Evolutionary conservation across 768 basidiomycete species (phyloP).

Genomic region (Brasilioporus rufonigricans): DNA sequence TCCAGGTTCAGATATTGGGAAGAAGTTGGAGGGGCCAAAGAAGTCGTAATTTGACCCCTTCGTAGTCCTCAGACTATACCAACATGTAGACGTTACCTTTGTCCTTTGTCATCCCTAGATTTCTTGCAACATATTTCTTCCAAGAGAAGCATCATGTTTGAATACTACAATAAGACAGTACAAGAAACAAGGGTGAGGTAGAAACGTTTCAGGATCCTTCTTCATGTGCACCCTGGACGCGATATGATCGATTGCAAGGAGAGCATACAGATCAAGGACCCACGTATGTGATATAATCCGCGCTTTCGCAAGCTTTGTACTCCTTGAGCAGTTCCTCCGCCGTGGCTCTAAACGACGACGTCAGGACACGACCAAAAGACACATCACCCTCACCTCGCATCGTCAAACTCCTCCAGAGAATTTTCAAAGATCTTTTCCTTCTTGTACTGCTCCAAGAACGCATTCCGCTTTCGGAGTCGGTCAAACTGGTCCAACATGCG

Average conservation of each 20-base stretch:
- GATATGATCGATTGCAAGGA: background rate
- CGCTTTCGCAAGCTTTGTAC: slow-evolving; percentile 94
- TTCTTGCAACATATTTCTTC: slow-evolving; percentile 22
- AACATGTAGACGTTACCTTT: slow-evolving; percentile 12
- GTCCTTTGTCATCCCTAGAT: slow-evolving; percentile 23
- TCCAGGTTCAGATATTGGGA: slow-evolving; percentile 77
- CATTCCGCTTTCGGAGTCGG: slow-evolving; percentile 79
- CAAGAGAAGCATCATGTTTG: slow-evolving; percentile 1
- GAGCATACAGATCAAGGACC: slow-evolving; percentile 24
- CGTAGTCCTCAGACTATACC: slow-evolving; percentile 28
- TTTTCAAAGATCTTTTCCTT: slow-evolving; percentile 95
- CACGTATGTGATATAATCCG: slow-evolving; percentile 90
- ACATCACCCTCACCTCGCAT: slow-evolving; percentile 67
- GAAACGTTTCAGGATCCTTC: slow-evolving; percentile 24
- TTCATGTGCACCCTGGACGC: slow-evolving; percentile 33
- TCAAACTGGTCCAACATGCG: slow-evolving; percentile 97
- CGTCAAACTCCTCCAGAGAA: slow-evolving; percentile 93
- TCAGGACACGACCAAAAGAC: background rate
- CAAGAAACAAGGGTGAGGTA: background rate
- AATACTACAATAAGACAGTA: background rate
- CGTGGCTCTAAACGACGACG: slow-evolving; percentile 56
- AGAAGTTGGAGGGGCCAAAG: slow-evolving; percentile 78
- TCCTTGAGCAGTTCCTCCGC: slow-evolving; percentile 88
- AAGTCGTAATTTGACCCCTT: slow-evolving; percentile 56
- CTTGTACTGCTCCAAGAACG: slow-evolving; percentile 97